Base-by-base conservation (phyloP, 768 basidiomycete species). In the Termitomyces sp. region DNA sequence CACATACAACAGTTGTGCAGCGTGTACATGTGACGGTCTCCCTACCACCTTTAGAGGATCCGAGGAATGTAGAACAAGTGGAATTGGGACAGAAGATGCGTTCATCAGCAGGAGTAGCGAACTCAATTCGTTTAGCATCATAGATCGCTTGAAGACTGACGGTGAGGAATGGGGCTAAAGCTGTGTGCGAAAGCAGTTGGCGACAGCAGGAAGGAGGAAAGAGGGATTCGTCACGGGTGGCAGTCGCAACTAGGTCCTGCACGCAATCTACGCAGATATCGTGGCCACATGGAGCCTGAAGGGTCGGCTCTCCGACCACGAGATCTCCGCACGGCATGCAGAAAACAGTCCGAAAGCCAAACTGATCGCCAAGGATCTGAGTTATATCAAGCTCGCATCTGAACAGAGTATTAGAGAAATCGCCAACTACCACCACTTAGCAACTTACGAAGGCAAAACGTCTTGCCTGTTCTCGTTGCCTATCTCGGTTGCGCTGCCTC, bases 21-120 rank as follows among this genome's bases (percentile, higher is more conserved):
- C 58, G 38, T 0, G 58, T 33, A 65, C 86, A 88, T 4, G 58
- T 32, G 15, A 66, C 9, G 18, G 45, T 52, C 9, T 42, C 28
- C 33, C 7, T 50, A 48, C n/a, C 58, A 3, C 53, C 63, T 42
- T 63, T 64, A 4, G 77, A 75, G 0, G 79, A 74, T 5, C 81
- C 84, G 13, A 88, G 73, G 69, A 87, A 88, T 0, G 70, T 46
- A 22, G 86, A 85, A 64, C 86, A 88, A 0, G 76, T 75, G 7
- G 78, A 72, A 4, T 67, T 74, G 20, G 79, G 75, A 57, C 81
- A 82, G 62, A 88, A 88, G 3, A 88, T 66, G 7, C 87, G 76
- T 24, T 80, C 66, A 20, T 68, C 66, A 0, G 75, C 65, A 0
- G 76, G 74, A 1, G 75, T 78, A 6, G 73, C 70, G 64, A 81